Evolutionary conservation across 2,329 filamentous ascomycete species (phyloP).

Genomic region (Diaporthe vaccinii): DNA sequence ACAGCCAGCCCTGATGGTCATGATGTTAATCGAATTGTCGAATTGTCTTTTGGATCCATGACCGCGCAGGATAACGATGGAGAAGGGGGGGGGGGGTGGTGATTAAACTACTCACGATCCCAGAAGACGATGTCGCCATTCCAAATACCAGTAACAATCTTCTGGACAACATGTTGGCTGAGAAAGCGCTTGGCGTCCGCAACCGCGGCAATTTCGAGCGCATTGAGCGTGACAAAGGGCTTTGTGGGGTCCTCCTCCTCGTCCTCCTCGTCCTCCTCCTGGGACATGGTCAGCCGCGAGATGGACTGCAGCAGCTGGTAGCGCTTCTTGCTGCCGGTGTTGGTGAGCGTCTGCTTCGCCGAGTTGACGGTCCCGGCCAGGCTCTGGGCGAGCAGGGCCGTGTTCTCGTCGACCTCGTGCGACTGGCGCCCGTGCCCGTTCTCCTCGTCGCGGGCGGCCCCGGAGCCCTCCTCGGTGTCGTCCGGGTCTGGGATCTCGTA

Average conservation of each 20-base stretch:
- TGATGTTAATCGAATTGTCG: neutral
- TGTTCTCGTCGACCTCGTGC: conserved; percentile 56
- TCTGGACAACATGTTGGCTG: conserved; percentile 83
- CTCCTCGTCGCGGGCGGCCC: conserved; percentile 54
- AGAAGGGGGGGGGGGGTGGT: neutral
- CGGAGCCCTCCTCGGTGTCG: conserved; percentile 44
- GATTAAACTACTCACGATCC: conserved; percentile 61
- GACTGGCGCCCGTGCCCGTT: conserved; percentile 46
- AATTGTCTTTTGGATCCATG: neutral
- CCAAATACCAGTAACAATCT: conserved; percentile 88
- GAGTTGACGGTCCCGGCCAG: conserved; percentile 43
- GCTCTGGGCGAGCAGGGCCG: conserved; percentile 59
- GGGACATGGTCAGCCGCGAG: conserved; percentile 66
- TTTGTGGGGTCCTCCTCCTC: conserved; percentile 74
- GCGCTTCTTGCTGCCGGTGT: conserved; percentile 59
- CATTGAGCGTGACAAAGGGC: conserved; percentile 84
- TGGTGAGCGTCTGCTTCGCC: conserved; percentile 47
- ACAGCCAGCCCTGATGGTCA: conserved; percentile 70
- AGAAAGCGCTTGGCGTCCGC: conserved; percentile 88
- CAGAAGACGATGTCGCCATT: conserved; percentile 89
- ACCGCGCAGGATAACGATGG: neutral
- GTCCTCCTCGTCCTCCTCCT: conserved; percentile 56
- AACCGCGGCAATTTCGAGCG: conserved; percentile 87
- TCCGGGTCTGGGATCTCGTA: conserved; percentile 74
- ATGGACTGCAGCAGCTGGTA: conserved; percentile 67